Percentiles rank a stretch among this genome's conserved stretches.
These are phyloP conservation scores for Phyllosticta capitalensis DNA, from an alignment of 2,329 filamentous ascomycete species.

Conservation along the genomic window DNA sequence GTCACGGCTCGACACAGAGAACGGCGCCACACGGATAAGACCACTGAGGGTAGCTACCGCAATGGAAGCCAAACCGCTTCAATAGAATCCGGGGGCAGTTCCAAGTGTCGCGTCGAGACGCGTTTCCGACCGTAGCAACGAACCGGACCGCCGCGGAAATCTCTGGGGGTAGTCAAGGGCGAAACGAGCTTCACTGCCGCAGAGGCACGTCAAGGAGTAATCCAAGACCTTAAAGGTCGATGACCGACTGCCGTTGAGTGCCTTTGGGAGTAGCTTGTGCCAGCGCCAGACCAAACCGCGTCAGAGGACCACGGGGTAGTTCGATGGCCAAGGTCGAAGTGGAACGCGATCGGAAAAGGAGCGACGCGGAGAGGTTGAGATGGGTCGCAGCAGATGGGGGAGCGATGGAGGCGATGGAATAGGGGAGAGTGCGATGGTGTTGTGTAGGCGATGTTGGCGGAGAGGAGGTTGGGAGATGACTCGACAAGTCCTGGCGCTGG, in stretches of 20 bases:
- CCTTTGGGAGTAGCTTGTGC: neutral
- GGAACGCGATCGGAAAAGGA: neutral
- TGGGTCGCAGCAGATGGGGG: neutral
- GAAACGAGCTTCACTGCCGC: neutral
- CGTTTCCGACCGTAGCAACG: neutral
- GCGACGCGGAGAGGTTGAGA: neutral
- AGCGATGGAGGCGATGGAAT: neutral
- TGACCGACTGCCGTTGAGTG: neutral
- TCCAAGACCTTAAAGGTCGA: neutral
- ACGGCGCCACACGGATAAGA: neutral
- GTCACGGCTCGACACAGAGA: neutral
- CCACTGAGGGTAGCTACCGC: neutral
- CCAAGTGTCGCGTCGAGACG: neutral
- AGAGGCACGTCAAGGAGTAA: neutral
- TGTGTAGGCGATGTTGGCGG: neutral
- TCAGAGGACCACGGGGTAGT: neutral
- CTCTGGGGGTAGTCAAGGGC: neutral
- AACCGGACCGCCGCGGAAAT: slow-evolving; percentile 3
- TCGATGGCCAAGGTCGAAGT: neutral
- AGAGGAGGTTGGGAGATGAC: neutral
- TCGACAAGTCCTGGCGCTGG: too few species aligned
- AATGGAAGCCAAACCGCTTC: slow-evolving; percentile 1
- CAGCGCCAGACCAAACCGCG: neutral
- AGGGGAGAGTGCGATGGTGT: neutral
- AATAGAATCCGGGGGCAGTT: neutral